phyloP scores from a whole-genome alignment of 2,329 filamentous ascomycete species.

The Exophiala aquamarina region DNA sequence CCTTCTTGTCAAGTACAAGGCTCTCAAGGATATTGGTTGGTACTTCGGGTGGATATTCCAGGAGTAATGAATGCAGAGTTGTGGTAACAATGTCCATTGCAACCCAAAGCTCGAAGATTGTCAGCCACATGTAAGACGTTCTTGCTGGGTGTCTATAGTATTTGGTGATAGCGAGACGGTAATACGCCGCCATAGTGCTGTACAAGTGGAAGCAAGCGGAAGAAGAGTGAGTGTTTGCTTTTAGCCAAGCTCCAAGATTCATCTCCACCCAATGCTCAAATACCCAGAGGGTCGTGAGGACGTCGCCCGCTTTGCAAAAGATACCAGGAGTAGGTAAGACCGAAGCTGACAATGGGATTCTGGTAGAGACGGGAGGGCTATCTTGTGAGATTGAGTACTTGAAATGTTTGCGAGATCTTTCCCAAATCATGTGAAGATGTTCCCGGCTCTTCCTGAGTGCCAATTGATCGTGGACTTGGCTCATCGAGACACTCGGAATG shows the following conservation, averaged over 20 bases:
- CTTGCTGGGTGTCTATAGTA: conserved; percentile 47
- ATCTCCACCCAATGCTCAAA: conserved; percentile 53
- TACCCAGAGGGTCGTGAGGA: conserved; percentile 33
- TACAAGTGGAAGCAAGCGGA: conserved; percentile 29
- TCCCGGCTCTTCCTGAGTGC: conserved; percentile 1
- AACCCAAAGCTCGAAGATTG: conserved; percentile 59
- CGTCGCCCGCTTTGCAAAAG: conserved; percentile 16
- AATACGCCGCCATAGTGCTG: conserved; percentile 37
- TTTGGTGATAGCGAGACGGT: conserved; percentile 19
- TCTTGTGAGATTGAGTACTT: conserved; percentile 8
- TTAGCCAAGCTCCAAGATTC: conserved; percentile 42
- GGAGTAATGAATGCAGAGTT: conserved; percentile 40
- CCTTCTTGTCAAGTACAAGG: conserved; percentile 45
- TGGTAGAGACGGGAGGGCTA: background rate
- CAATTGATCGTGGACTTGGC: background rate
- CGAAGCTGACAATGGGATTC: background rate
- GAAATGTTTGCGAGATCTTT: conserved; percentile 16
- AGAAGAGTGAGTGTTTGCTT: conserved; percentile 30
- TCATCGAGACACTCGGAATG: conserved; percentile 3
- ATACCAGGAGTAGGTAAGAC: conserved; percentile 7
- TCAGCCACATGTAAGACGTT: conserved; percentile 57
- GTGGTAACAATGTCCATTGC: conserved; percentile 53
- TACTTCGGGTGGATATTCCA: conserved; percentile 50
- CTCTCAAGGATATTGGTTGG: conserved; percentile 40
- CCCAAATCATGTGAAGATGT: conserved; percentile 2